These are phyloP conservation scores for Lasiodiplodia citricola DNA, from an alignment of 2,329 filamentous ascomycete species.

Conservation along the genomic window DNA sequence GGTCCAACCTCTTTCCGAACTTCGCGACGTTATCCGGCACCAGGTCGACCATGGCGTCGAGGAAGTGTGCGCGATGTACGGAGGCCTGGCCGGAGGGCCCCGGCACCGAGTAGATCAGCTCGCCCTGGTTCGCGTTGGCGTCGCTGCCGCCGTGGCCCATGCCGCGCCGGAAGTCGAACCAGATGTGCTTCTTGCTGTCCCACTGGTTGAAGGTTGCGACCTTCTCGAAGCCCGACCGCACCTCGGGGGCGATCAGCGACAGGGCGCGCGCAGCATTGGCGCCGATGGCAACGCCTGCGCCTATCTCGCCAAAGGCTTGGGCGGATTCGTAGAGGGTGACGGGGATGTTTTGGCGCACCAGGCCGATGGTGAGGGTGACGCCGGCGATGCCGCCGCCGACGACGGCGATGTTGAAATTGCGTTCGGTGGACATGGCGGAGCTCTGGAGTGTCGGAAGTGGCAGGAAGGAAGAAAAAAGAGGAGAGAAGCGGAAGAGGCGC, in stretches of 20 bases:
- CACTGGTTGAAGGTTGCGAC: conserved; percentile 48
- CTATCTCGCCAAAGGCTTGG: conserved; percentile 61
- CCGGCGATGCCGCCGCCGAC: conserved; percentile 66
- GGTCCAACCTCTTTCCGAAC: conserved; percentile 47
- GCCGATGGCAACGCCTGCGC: conserved; percentile 63
- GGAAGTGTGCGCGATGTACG: conserved; percentile 56
- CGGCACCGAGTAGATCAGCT: conserved; percentile 34
- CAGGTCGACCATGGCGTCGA: conserved; percentile 56
- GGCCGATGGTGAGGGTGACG: conserved; percentile 59
- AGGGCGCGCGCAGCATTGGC: conserved; percentile 63
- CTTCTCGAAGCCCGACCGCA: conserved; percentile 51
- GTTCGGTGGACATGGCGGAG: conserved; percentile 24
- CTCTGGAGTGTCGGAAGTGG: neutral
- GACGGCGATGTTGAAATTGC: conserved; percentile 57
- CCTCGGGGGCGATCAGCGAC: conserved; percentile 56
- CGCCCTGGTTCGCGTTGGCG: conserved; percentile 31
- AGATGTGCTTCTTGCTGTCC: conserved; percentile 43
- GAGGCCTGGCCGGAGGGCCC: conserved; percentile 33
- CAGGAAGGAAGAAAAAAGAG: neutral
- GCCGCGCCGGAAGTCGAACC: conserved; percentile 51
- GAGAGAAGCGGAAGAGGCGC: neutral
- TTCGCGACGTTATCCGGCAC: conserved; percentile 49
- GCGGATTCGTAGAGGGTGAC: conserved; percentile 64
- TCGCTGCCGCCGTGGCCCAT: conserved; percentile 33
- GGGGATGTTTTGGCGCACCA: conserved; percentile 53